Percentiles rank a stretch among this genome's conserved stretches.
Conservation (phyloP, 2,329 filamentous ascomycete genomes). For the Graphilbum fragrans region DNA sequence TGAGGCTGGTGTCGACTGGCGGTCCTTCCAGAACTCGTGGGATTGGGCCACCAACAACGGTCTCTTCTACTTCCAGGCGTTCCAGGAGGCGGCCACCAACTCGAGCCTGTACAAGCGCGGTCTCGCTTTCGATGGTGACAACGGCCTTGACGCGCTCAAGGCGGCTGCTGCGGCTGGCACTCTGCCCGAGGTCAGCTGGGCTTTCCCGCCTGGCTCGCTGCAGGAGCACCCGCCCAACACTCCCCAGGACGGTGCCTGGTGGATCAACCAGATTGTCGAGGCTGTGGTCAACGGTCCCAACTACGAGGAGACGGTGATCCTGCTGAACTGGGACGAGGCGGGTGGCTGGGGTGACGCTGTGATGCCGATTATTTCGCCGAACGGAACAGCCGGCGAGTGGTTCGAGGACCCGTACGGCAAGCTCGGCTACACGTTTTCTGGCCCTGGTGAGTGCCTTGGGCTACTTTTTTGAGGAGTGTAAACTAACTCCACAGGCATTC, state of each 20-base stretch:
- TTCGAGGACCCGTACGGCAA: conserved; percentile 26
- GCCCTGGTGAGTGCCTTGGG: conserved; percentile 14
- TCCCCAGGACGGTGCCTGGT: conserved; percentile 41
- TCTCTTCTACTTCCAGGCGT: conserved; percentile 39
- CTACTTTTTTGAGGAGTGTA: not conserved
- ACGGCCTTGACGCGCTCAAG: conserved; percentile 36
- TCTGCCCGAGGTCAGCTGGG: conserved; percentile 37
- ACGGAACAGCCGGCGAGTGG: conserved; percentile 39
- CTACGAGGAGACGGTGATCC: conserved; percentile 34
- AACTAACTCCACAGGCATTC: conserved; percentile 20
- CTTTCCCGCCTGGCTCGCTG: conserved; percentile 36
- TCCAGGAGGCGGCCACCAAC: conserved; percentile 27
- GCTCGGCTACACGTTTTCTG: conserved; percentile 23
- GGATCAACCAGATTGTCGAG: conserved; percentile 39
- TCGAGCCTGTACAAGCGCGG: conserved; percentile 32
- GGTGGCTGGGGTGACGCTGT: conserved; percentile 45
- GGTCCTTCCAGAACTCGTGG: conserved; percentile 31
- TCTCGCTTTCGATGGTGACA: conserved; percentile 25
- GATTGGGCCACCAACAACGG: conserved; percentile 44
- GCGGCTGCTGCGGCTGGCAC: conserved; percentile 34
- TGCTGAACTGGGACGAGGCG: conserved; percentile 39
- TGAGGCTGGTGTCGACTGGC: conserved; percentile 34
- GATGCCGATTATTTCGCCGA: conserved; percentile 34
- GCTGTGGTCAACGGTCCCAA: conserved; percentile 33
- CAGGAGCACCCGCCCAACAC: conserved; percentile 41